Percentiles rank a stretch among this genome's conserved stretches.
These are phyloP conservation scores for Candida gorgasii DNA, from an alignment of 805 yeast genomes.

Conservation along the genomic window DNA sequence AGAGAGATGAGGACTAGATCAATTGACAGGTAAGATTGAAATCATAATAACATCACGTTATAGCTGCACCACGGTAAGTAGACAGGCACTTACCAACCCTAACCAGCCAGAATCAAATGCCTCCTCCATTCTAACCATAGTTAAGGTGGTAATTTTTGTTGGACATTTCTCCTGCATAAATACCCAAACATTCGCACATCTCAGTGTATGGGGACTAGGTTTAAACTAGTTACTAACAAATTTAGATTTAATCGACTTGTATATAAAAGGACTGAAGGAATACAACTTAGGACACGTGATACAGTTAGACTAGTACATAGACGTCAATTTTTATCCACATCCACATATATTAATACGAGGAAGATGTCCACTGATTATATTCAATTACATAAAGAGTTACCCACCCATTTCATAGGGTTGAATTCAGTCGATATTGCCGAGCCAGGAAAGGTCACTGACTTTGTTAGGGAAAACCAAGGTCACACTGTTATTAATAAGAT, in stretches of 20 bases:
- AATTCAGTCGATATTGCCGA: conserved; percentile 78
- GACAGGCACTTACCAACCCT: too few relatives aligned
- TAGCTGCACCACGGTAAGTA: too few relatives aligned
- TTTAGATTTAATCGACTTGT: conserved; percentile 2
- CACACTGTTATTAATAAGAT: conserved; percentile 91
- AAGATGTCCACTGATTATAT: conserved; percentile 21
- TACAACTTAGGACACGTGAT: too few relatives aligned
- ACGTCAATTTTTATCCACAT: not conserved
- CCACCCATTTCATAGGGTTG: conserved; percentile 78
- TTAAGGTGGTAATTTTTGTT: not conserved
- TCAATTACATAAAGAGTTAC: conserved; percentile 42
- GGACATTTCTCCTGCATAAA: conserved; percentile 1
- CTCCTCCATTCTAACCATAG: not conserved
- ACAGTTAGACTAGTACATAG: not conserved
- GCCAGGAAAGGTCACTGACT: conserved; percentile 76
- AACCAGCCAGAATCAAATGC: not conserved
- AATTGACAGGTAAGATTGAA: too few relatives aligned
- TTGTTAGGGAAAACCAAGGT: conserved; percentile 83
- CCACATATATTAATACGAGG: not conserved
- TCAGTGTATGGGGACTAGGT: conserved; percentile 1
- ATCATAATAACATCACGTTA: too few relatives aligned
- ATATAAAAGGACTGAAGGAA: conserved; percentile 1
- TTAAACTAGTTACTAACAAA: conserved; percentile 3
- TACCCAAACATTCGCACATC: conserved; percentile 2
- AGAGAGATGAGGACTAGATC: too few relatives aligned